Percentiles rank a stretch among this genome's conserved stretches.
These are phyloP conservation scores for Globisporangium recalcitrans DNA, from an alignment of 352 stramenopile genomes.

Conservation along the genomic window DNA sequence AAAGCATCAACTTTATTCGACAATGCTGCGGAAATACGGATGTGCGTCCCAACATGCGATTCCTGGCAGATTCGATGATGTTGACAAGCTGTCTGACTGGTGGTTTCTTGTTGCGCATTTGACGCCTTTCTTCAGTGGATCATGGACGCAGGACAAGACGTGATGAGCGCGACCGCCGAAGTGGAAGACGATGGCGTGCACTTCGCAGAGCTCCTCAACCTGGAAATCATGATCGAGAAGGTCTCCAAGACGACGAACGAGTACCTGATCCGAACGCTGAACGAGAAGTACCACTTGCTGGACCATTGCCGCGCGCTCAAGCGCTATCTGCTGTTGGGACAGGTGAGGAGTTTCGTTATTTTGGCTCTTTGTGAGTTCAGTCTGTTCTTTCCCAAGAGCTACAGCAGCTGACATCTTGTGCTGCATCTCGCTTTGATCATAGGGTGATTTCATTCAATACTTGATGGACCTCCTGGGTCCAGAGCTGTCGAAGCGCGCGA, in stretches of 20 bases:
- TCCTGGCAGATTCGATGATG: neutral
- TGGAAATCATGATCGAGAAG: conserved; percentile 76
- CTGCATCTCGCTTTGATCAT: conserved; percentile 1
- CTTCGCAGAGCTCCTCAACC: conserved; percentile 61
- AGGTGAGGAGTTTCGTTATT: conserved; percentile 39
- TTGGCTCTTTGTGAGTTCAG: too few relatives aligned
- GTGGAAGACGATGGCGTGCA: conserved; percentile 52
- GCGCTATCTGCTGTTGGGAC: conserved; percentile 96
- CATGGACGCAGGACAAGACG: conserved; percentile 52
- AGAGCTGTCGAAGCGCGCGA: conserved; percentile 87
- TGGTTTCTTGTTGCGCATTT: neutral
- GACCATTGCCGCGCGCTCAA: conserved; percentile 96
- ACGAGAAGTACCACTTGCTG: conserved; percentile 92
- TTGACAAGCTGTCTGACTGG: conserved; percentile 1
- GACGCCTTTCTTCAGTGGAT: conserved; percentile 42
- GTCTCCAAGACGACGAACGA: conserved; percentile 82
- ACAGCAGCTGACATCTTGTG: neutral
- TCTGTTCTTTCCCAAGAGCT: neutral
- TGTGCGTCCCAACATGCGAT: conserved; percentile 27
- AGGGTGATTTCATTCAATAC: conserved; percentile 96
- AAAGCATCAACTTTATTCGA: conserved; percentile 99
- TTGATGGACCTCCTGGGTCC: conserved; percentile 92
- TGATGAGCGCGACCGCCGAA: conserved; percentile 38
- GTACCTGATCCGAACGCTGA: conserved; percentile 89
- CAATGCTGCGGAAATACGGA: conserved; percentile 91